These are phyloP conservation scores for Diospyros lotus DNA, from an alignment of 148 eudicot species.

Conservation along the genomic window DNA sequence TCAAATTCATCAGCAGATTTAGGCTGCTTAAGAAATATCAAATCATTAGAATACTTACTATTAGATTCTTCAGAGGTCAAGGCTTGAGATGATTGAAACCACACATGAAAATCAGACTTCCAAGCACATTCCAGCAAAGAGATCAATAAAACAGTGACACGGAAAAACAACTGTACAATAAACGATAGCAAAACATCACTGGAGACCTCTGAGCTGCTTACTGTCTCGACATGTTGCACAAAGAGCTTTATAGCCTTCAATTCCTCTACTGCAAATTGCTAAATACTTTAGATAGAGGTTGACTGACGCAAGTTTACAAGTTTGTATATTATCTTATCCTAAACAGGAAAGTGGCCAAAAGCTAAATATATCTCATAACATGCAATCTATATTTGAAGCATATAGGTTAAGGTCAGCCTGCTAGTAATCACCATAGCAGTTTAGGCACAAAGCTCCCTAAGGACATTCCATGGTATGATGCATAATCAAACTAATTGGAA, in stretches of 20 bases:
- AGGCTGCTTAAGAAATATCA: slow-evolving; percentile 37
- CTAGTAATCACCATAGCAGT: too few relatives aligned
- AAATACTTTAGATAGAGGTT: neutral
- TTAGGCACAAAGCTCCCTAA: too few relatives aligned
- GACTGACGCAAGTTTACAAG: neutral
- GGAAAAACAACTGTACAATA: slow-evolving; percentile 25
- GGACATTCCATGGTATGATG: too few relatives aligned
- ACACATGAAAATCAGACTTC: neutral
- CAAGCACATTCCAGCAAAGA: neutral
- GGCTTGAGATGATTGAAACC: neutral
- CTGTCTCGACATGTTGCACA: slow-evolving; percentile 45
- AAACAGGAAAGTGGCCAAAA: too few relatives aligned
- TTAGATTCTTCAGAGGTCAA: neutral
- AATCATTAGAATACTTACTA: neutral
- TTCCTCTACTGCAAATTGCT: slow-evolving; percentile 24
- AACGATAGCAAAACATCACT: slow-evolving; percentile 29
- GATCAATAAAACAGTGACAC: neutral
- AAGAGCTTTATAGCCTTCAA: slow-evolving; percentile 32
- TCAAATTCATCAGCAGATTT: slow-evolving; percentile 26
- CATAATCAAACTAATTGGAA: too few relatives aligned
- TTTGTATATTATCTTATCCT: neutral
- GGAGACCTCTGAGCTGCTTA: slow-evolving; percentile 26
- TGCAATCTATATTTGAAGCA: too few relatives aligned
- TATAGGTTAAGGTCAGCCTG: too few relatives aligned
- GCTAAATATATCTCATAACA: too few relatives aligned